Evolutionary conservation across 805 yeast genomes (phyloP), one percentile per base, ranked within the genome.

Genomic region (Candida sithepensis): DNA sequence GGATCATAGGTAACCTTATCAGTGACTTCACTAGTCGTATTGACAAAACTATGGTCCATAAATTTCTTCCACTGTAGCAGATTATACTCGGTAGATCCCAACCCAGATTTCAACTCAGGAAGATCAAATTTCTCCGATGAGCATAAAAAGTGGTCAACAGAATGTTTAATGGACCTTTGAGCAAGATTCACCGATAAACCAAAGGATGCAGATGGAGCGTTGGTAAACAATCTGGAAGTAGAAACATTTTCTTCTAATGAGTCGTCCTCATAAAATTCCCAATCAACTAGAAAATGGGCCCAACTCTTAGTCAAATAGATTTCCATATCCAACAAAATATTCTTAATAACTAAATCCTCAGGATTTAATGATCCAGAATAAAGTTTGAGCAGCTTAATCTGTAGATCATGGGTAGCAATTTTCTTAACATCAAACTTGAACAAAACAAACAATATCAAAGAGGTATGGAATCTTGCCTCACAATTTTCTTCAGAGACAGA

Each of bases 331-430:
- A 73, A 70, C 40, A 92, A 60, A 1, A 87, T 66, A 3, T 68
- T 62, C 45, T 85, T 77, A 23, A 92, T 59, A 2, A 90, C 48
- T 45, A 78, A 60, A 59, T 92, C 97, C 33, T 78, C 79, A 1
- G 81, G 67, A 14, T 77, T 61, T 2, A 72, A 66, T 0, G 91
- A 72, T 3, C 96, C 97, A n/a, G 66, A 63, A 59, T 85, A 89
- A 40, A 77, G 69, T 6, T 65, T 61, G 10, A 85, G 58, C 2
- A 88, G 44, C 41, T 69, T 74, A 22, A 73, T 73, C 58, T 82
- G 78, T 8, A 84, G 61, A 0, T 69, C 64, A 8, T 54, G 42
- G 7, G 70, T 79, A 0, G 88, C 71, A 45, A 77, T 76, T 28
- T 67, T 68, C 0, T 68, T 53, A 0, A 69, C 60, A 55, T 84